Evolutionary conservation across 257 asterid species (phyloP), one percentile per base, ranked within the genome.

Genomic region (Knoxia roxburghii): DNA sequence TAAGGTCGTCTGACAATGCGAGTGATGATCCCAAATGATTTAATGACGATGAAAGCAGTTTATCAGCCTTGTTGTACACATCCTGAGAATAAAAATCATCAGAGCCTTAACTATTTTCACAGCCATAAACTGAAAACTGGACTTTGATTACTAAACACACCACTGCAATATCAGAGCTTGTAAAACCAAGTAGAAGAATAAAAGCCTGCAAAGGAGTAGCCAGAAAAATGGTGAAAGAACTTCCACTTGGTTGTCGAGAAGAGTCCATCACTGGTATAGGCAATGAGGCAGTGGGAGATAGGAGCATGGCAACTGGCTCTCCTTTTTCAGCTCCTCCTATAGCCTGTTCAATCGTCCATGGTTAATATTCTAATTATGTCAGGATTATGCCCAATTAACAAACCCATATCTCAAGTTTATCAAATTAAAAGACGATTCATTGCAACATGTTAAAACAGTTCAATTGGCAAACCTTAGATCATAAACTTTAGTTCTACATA

Each of bases 281-380:
- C 71, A 88, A 81, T 57, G 95, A 79, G 57, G 83, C 77, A 20
- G 85, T 67, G 4, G 97, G 95, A 65, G 99, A 93, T 57, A 93
- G 87, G 56, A 93, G 95, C 84, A 93, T 79, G 71, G 95, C 95
- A 75, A 84, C 83, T 43, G 89, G 83, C 79, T 93, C 99, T 70
- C 99, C 96, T 78, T 90, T 93, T 79, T 93, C 97, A 39, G 92
- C 75, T 68, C 96, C 97, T 77, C 82, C 81, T 70, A 93, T 73
- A 55, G 72, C 90, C 99, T 93, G 90, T 68, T 40, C 65, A 60
- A 15, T 7, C 37, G 50, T 60, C 61, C 57, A 76, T 35, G 54
- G 26, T 43, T 33, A 56, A 71, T 64, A 66, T 69, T 15, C 20
- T 13, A 54, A 37, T 17, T 9, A 43, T 32, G 21, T 53, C 39